Evolutionary conservation across 495 filamentous ascomycete species (phyloP).

Genomic region (Podospora pseudoanserina): DNA sequence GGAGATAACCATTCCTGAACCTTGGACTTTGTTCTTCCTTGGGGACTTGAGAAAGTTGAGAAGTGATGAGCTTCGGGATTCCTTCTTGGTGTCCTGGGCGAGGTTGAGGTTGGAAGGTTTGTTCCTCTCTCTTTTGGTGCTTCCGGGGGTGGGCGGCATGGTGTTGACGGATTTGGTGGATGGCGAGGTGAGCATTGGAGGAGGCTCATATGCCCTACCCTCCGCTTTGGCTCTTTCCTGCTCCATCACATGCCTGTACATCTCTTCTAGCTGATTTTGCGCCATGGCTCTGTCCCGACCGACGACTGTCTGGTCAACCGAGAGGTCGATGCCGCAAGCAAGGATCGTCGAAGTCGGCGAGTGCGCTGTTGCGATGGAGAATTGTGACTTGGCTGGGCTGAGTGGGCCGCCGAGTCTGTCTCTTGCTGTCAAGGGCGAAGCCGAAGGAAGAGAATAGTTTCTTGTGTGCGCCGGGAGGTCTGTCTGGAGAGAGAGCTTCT

Average conservation of each 20-base stretch:
- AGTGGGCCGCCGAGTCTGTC: conserved; percentile 34
- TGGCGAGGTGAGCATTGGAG: conserved; percentile 28
- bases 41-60: conserved; percentile 53
- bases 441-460: conserved; percentile 45
- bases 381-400: conserved; percentile 45
- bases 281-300: conserved; percentile 66
- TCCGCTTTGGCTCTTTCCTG: conserved; percentile 65
- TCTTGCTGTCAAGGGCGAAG: conserved; percentile 20
- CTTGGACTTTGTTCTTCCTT: conserved; percentile 39
- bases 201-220: conserved; percentile 40
- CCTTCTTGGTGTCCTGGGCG: conserved; percentile 36
- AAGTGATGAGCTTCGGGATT: conserved; percentile 50
- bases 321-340: conserved; percentile 37
- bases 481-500: conserved; percentile 17
- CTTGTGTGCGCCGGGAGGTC: conserved; percentile 34
- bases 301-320: conserved; percentile 71
- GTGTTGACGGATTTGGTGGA: conserved; percentile 32
- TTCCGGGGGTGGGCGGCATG: conserved; percentile 18
- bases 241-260: conserved; percentile 89
- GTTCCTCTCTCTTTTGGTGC: conserved; percentile 33
- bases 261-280: conserved; percentile 77
- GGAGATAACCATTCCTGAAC: conserved; percentile 46
- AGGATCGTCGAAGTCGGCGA: conserved; percentile 46
- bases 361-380: conserved; percentile 49
- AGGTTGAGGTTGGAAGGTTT: conserved; percentile 49